Evolutionary conservation across 2,329 filamentous ascomycete genomes (phyloP).

Genomic region (Coniochaeta ligniaria): DNA sequence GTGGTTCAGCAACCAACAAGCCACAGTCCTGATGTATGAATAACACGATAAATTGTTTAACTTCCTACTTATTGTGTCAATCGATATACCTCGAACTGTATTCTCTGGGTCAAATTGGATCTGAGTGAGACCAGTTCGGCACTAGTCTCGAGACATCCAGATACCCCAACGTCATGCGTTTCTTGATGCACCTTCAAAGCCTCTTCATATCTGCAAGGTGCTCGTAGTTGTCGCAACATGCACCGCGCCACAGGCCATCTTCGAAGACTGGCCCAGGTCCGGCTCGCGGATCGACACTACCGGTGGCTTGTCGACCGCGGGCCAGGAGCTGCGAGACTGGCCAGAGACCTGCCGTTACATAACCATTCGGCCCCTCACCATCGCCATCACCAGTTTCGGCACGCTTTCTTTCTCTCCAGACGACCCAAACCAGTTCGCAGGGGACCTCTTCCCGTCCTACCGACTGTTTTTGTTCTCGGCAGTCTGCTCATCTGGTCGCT

Average conservation of each 20-base stretch:
- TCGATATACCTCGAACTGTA: neutral
- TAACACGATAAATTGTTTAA: neutral
- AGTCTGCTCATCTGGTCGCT: neutral
- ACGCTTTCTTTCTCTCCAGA: neutral
- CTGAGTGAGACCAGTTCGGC: neutral
- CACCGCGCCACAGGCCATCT: constrained; percentile 1
- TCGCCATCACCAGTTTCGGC: neutral
- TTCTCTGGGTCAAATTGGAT: neutral
- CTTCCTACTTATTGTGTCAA: neutral
- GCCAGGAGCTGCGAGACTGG: neutral
- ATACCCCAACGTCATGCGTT: neutral
- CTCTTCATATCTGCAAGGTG: neutral
- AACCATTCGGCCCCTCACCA: neutral
- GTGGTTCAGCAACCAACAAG: constrained; percentile 1
- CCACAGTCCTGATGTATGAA: neutral
- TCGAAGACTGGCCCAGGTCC: constrained; percentile 1
- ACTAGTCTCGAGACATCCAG: neutral
- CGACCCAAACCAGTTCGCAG: neutral
- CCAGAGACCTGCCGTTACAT: neutral
- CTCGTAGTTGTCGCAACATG: neutral
- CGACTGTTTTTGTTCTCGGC: neutral
- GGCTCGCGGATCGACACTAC: neutral
- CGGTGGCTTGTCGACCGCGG: constrained; percentile 1
- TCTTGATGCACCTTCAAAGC: neutral
- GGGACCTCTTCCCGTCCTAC: neutral